Conservation (phyloP, 306 rosid species). For the Senna tora region DNA sequence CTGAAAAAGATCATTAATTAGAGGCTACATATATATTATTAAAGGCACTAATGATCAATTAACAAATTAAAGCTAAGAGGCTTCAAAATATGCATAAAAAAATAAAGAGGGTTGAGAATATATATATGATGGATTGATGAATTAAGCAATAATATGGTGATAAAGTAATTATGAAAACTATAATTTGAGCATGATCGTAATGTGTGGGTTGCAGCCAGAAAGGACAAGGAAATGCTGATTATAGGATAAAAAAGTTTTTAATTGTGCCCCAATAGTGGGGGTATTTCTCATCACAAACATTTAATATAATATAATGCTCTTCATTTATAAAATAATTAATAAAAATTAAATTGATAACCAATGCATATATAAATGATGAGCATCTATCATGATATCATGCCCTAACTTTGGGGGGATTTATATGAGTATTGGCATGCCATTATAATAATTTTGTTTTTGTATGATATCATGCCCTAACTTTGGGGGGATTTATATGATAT, state of each 20-base stretch:
- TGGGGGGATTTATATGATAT: too few relatives aligned
- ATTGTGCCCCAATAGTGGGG: slow-evolving; percentile 1
- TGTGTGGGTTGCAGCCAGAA: slow-evolving; percentile 11
- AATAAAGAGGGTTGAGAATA: too few relatives aligned
- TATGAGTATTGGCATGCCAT: not conserved
- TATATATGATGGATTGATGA: not conserved
- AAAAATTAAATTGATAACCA: not conserved
- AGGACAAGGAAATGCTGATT: not conserved
- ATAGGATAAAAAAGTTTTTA: not conserved
- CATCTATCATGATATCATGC: not conserved
- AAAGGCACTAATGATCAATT: not conserved
- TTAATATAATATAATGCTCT: not conserved
- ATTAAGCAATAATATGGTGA: not conserved
- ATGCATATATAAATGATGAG: not conserved
- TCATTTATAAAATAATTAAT: not conserved
- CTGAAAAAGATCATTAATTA: not conserved
- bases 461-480: too few relatives aligned
- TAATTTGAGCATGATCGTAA: not conserved
- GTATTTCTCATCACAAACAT: too few relatives aligned
- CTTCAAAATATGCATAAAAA: too few relatives aligned
- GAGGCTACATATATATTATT: too few relatives aligned
- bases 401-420: not conserved
- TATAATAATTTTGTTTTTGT: not conserved
- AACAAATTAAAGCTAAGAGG: not conserved
- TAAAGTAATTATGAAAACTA: not conserved